Evolutionary conservation across 2,329 filamentous ascomycete species (phyloP).

Genomic region (Claviceps pazoutovae): DNA sequence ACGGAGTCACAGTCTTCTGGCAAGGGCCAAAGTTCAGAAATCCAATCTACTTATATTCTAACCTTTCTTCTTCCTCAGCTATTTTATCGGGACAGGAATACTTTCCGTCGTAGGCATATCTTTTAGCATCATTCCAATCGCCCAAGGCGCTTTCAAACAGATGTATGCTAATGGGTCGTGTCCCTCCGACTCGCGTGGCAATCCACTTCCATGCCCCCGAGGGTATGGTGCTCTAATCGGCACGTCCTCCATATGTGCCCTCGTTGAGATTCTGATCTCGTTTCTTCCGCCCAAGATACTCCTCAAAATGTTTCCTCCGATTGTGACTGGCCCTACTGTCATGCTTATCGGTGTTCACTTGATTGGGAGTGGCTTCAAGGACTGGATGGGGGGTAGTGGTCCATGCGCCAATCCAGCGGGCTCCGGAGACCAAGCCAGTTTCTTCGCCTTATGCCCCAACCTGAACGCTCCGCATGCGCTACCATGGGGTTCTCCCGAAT

Average conservation of each 20-base stretch:
- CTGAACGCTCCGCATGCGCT: slow-evolving; percentile 56
- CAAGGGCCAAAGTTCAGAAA: background rate
- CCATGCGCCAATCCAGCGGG: slow-evolving; percentile 34
- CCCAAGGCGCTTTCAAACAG: slow-evolving; percentile 55
- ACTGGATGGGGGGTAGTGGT: slow-evolving; percentile 67
- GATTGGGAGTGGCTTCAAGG: slow-evolving; percentile 56
- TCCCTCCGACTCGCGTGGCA: slow-evolving; percentile 44
- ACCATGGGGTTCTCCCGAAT: slow-evolving; percentile 67
- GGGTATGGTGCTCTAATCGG: slow-evolving; percentile 63
- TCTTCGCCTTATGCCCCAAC: slow-evolving; percentile 51
- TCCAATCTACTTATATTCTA: background rate
- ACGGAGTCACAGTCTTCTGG: background rate
- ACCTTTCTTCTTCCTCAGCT: slow-evolving; percentile 29
- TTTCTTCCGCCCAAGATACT: slow-evolving; percentile 58
- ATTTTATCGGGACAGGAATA: slow-evolving; percentile 65
- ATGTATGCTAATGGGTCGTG: slow-evolving; percentile 68
- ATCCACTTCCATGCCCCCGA: slow-evolving; percentile 57
- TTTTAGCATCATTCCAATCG: slow-evolving; percentile 21
- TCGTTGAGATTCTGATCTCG: slow-evolving; percentile 59
- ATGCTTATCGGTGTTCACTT: slow-evolving; percentile 61
- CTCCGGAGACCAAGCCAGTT: slow-evolving; percentile 21
- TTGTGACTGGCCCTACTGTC: slow-evolving; percentile 60
- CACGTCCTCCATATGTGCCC: slow-evolving; percentile 49
- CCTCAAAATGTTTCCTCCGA: slow-evolving; percentile 63
- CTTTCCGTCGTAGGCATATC: slow-evolving; percentile 60